Conservation (phyloP, 768 basidiomycete genomes). For the Lentinula sp. region DNA sequence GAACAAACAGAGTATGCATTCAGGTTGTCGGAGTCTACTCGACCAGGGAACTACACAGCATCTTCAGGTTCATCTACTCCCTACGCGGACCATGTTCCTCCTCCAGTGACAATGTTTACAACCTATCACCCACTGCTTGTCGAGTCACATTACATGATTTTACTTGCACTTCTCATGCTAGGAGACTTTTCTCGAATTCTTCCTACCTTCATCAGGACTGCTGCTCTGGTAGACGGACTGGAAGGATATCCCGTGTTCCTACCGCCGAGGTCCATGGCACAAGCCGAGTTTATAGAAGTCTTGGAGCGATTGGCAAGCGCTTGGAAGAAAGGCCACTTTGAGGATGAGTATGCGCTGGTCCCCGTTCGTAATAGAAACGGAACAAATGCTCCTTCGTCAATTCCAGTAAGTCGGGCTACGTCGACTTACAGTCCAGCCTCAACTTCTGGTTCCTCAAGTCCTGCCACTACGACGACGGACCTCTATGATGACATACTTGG, state of each 20-base stretch:
- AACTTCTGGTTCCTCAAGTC: slow-evolving; percentile 1
- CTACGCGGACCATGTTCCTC: slow-evolving; percentile 24
- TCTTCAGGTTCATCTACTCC: slow-evolving; percentile 10
- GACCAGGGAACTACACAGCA: slow-evolving; percentile 47
- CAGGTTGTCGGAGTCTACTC: slow-evolving; percentile 57
- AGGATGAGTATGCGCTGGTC: slow-evolving; percentile 1
- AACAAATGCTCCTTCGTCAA: slow-evolving; percentile 20
- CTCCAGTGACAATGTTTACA: slow-evolving; percentile 63
- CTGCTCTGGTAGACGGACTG: slow-evolving; percentile 68
- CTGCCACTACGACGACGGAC: slow-evolving; percentile 2
- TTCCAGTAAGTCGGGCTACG: background rate
- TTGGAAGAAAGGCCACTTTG: slow-evolving; percentile 52
- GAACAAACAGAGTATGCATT: slow-evolving; percentile 62
- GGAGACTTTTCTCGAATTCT: slow-evolving; percentile 65
- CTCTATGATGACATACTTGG: background rate
- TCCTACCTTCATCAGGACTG: slow-evolving; percentile 58
- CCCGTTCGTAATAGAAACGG: slow-evolving; percentile 24
- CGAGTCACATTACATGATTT: slow-evolving; percentile 77
- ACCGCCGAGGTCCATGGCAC: slow-evolving; percentile 82
- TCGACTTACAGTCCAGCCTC: background rate
- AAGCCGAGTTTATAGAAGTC: slow-evolving; percentile 84
- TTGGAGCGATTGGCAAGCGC: slow-evolving; percentile 74
- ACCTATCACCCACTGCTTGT: slow-evolving; percentile 89
- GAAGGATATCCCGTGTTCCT: slow-evolving; percentile 89
- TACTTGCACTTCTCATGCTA: slow-evolving; percentile 71